Evolutionary conservation across 768 basidiomycete genomes (phyloP).

Genomic region (Hypholoma fasciculare): DNA sequence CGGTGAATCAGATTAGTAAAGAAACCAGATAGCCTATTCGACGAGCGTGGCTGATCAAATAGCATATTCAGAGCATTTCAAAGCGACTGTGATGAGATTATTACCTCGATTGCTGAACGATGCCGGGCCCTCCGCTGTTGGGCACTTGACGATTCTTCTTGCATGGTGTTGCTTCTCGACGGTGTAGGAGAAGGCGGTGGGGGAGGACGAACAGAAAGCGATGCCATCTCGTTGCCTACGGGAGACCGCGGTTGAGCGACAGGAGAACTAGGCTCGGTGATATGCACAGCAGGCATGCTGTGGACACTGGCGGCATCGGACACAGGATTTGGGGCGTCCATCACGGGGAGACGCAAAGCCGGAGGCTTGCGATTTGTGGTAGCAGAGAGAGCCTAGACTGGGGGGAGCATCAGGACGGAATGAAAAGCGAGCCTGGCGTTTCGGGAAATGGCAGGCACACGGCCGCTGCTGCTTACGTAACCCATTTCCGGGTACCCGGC

Average conservation of each 20-base stretch:
- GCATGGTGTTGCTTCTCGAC: conserved; percentile 25
- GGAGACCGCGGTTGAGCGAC: conserved; percentile 30
- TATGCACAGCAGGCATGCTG: conserved; percentile 57
- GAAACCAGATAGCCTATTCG: conserved; percentile 84
- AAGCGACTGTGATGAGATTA: conserved; percentile 15
- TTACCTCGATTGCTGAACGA: conserved; percentile 62
- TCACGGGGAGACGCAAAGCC: not conserved
- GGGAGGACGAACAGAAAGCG: conserved; percentile 22
- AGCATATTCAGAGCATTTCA: conserved; percentile 15
- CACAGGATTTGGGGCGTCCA: conserved; percentile 27
- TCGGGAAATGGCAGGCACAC: not conserved
- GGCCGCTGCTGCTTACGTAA: conserved; percentile 6
- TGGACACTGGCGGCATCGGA: conserved; percentile 58
- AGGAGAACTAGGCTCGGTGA: conserved; percentile 36
- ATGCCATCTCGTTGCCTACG: conserved; percentile 13
- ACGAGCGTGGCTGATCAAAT: conserved; percentile 48
- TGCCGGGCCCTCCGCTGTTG: conserved; percentile 40
- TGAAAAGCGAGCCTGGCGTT: not conserved
- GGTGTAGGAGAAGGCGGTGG: conserved; percentile 23
- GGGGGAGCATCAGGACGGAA: not conserved
- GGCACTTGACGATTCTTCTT: conserved; percentile 27
- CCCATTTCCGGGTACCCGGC: not conserved
- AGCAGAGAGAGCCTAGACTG: not conserved
- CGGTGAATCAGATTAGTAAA: conserved; percentile 78
- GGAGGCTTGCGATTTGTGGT: conserved; percentile 1